phyloP scores from a whole-genome alignment of 768 basidiomycete genomes.

The Kwoniella pini region DNA sequence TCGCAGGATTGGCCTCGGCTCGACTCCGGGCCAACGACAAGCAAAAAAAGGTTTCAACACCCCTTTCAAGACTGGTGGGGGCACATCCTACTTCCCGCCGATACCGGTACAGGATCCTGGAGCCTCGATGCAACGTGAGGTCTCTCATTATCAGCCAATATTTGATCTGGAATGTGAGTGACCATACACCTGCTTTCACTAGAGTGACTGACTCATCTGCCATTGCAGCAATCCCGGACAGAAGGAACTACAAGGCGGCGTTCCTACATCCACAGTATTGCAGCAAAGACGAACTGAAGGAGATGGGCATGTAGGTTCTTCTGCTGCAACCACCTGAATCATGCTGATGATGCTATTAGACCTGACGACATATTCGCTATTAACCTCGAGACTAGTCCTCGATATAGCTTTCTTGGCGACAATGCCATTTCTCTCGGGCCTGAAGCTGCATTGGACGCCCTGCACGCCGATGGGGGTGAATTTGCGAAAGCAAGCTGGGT shows the following conservation, averaged over 20 bases:
- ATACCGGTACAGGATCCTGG: background rate
- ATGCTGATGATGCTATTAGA: conserved; percentile 18
- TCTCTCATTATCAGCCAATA: conserved; percentile 10
- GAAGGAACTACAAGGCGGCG: conserved; percentile 22
- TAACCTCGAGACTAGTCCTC: conserved; percentile 26
- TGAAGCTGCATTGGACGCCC: conserved; percentile 21
- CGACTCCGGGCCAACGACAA: conserved; percentile 23
- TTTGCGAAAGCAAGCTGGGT: conserved; percentile 80
- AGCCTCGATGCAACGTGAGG: background rate
- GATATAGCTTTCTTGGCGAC: conserved; percentile 36
- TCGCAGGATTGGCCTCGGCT: conserved; percentile 46
- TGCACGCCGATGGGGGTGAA: conserved; percentile 57
- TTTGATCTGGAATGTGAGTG: conserved; percentile 44
- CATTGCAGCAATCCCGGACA: conserved; percentile 19
- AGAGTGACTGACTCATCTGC: background rate
- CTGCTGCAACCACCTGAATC: background rate
- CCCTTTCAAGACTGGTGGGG: conserved; percentile 39
- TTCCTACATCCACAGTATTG: conserved; percentile 43
- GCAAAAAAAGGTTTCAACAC: conserved; percentile 35
- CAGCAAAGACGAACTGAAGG: conserved; percentile 25
- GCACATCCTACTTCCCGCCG: background rate
- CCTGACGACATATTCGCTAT: conserved; percentile 43
- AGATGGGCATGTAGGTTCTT: conserved; percentile 38
- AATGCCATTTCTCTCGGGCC: conserved; percentile 20
- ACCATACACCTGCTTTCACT: too few relatives aligned